Evolutionary conservation across 345 rosid genomes (phyloP), one percentile per base, ranked within the genome.

Genomic region (Ceriops decandra): DNA sequence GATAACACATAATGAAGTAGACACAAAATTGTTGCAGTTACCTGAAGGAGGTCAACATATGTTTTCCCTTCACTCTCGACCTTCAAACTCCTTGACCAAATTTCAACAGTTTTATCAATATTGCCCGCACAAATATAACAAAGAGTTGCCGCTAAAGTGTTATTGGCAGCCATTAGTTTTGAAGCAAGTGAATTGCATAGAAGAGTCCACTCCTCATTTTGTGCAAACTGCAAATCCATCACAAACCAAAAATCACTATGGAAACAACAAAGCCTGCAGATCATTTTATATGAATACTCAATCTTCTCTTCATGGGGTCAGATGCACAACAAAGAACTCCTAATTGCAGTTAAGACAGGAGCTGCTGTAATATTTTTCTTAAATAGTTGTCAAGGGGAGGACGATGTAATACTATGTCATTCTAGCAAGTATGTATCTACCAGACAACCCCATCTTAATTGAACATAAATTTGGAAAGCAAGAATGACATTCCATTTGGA

Each of bases 71-170:
- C 95, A 28, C 76, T 74, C 66, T 87, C 91, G 72, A 72, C 72
- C 22, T 83, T 76, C 72, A 95, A 87, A 81, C 84, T 83, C 82
- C 88, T 88, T 4, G 99, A 95, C 99, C 99, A 95, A 73, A 95
- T 95, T 77, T 92, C 99, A 72, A 95, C 97, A 60, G 99, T 92
- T 76, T 91, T 95, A 79, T 95, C 99, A 74, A 95, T 90, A 79
- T 95, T 95, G 35, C 96, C 95, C 7, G 98, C 98, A 66, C 99
- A 95, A 61, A 92, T 92, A 81, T 82, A 95, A 81, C 99, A 95
- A 20, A 95, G 87, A 56, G 97, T 91, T 63, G 99, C 99, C 2
- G 98, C 88, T 80, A 89, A 76, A 70, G 90, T 88, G 82, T 87
- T 83, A 73, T 91, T 90, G 67, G 87, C 85, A 46, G 75, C 86